Evolutionary conservation across 2,329 filamentous ascomycete species (phyloP).

Genomic region (Pseudopithomyces chartarum): DNA sequence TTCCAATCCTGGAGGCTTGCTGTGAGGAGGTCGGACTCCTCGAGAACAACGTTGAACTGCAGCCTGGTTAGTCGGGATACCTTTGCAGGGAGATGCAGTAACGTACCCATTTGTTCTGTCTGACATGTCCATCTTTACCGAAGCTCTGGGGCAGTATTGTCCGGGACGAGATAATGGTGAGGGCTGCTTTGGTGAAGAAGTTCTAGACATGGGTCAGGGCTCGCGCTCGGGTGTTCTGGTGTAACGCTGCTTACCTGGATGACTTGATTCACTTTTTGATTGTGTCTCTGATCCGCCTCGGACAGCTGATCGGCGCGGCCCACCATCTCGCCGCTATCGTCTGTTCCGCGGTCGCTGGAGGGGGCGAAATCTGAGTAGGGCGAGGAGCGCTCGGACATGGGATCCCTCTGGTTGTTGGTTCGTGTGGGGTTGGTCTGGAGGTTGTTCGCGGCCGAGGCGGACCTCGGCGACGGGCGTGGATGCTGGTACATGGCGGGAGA

Average conservation of each 20-base stretch:
- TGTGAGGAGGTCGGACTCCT: constrained; percentile 86
- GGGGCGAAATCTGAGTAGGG: constrained; percentile 58
- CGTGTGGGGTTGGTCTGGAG: constrained; percentile 74
- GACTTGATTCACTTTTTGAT: constrained; percentile 83
- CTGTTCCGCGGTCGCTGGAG: constrained; percentile 56
- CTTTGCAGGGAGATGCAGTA: neutral
- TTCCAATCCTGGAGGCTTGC: constrained; percentile 85
- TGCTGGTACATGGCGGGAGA: constrained; percentile 81
- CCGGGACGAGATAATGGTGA: constrained; percentile 81
- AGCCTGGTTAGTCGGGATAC: constrained; percentile 1
- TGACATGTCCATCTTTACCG: constrained; percentile 64
- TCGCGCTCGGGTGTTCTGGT: neutral
- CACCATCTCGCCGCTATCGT: constrained; percentile 54
- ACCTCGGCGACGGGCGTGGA: constrained; percentile 73
- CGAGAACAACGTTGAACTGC: constrained; percentile 93
- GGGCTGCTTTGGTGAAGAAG: constrained; percentile 85
- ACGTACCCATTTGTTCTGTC: constrained; percentile 86
- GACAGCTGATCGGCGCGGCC: constrained; percentile 34
- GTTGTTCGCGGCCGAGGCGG: constrained; percentile 73
- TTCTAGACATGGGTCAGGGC: constrained; percentile 64
- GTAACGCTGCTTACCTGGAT: constrained; percentile 70
- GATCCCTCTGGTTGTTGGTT: constrained; percentile 75
- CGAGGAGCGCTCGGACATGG: constrained; percentile 57
- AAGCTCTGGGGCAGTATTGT: constrained; percentile 68
- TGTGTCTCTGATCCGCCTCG: constrained; percentile 38